phyloP scores from a whole-genome alignment of 2,329 filamentous ascomycete species.

The Diaporthe sp. region DNA sequence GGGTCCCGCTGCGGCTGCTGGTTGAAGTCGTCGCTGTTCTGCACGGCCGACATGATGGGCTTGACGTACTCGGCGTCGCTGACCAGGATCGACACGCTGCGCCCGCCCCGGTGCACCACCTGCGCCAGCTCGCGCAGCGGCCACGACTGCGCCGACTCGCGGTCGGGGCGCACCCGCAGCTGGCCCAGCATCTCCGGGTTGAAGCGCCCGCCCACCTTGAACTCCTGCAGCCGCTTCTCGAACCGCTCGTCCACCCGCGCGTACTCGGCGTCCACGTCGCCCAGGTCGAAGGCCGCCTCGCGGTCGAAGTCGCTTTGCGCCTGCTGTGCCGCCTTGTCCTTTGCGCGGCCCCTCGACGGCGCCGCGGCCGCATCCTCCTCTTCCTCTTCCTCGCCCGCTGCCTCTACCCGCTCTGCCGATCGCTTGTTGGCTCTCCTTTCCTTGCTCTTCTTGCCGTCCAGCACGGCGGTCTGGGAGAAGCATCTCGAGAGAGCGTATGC shows the following conservation, averaged over 20 bases:
- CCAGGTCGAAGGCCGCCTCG: conserved; percentile 50
- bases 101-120: conserved; percentile 63
- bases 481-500: not conserved
- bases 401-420: conserved; percentile 12
- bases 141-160: conserved; percentile 52
- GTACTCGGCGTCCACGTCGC: conserved; percentile 48
- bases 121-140: conserved; percentile 70
- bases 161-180: conserved; percentile 56
- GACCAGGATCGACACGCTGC: conserved; percentile 54
- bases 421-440: conserved; percentile 25
- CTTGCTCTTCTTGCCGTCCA: conserved; percentile 38
- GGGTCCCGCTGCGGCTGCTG: conserved; percentile 71
- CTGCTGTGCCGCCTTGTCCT: conserved; percentile 37
- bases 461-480: conserved; percentile 38
- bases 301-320: conserved; percentile 40
- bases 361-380: conserved; percentile 18
- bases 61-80: conserved; percentile 62
- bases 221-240: conserved; percentile 56
- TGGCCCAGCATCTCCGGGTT: conserved; percentile 64
- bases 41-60: conserved; percentile 69
- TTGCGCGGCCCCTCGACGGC: conserved; percentile 34
- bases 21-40: conserved; percentile 68
- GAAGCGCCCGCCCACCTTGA: conserved; percentile 65
- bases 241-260: conserved; percentile 52
- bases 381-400: conserved; percentile 25